Base-by-base conservation (phyloP, 768 basidiomycete species). In the Chalciporus sphaerocephalus region DNA sequence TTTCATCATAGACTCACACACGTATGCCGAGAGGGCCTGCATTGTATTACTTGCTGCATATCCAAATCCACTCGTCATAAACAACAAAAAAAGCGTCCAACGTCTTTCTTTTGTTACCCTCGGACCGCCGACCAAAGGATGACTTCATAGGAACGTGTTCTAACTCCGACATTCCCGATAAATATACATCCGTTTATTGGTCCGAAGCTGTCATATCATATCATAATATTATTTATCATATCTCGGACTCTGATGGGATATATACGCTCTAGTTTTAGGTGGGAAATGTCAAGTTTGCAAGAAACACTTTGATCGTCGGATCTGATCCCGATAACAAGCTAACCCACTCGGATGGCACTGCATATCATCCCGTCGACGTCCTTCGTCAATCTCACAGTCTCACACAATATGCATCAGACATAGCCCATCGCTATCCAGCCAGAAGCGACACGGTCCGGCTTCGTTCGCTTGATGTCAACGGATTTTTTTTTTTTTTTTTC, bases 181-280 rank as follows among this genome's bases (percentile, higher is more conserved):
- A 21, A 23, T 36, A n/a, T 4, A 13, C 15, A 22, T 34, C 16
- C 11, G 30, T 11, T 22, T 34, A 20, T 42, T 38, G 11, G 23
- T 48, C 44, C 52, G 36, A 36, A 25, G 28, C 27, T 12, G 15
- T 18, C 36, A 45, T 27, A 40, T 52, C 44, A 23, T 30, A 16
- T 37, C 28, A 36, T 37, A 1, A 18, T 16, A 27, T 42, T 30
- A 13, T 30, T 30, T 27, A 13, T 48, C 28, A 46, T 46, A 50
- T 57, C 46, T 64, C 59, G 60, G 62, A 18, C 48, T 61, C 58
- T 62, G 55, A 62, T 56, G 35, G n/a, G n/a, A n/a, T n/a, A n/a
- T n/a, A n/a, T n/a, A n/a, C n/a, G n/a, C n/a, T n/a, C n/a, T n/a
- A n/a, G n/a, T n/a, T n/a, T n/a, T n/a, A n/a, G n/a, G n/a, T n/a